phyloP scores from a whole-genome alignment of 2,329 filamentous ascomycete genomes.

The Penicillium sp. region DNA sequence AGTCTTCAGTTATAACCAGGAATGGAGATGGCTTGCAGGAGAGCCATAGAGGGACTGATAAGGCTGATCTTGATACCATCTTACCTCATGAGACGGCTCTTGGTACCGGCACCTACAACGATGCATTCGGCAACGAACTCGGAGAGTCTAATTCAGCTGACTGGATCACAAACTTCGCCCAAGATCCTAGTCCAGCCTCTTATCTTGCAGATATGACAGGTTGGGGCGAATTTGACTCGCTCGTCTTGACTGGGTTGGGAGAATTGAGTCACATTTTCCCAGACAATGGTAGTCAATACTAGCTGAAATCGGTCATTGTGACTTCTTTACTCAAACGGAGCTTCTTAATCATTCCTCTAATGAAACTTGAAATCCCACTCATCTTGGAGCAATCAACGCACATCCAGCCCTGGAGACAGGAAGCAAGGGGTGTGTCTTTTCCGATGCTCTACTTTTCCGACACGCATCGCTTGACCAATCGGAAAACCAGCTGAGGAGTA shows the following conservation, averaged over 20 bases:
- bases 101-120: neutral
- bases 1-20: neutral
- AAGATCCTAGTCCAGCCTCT: constrained; percentile 18
- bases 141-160: constrained; percentile 3
- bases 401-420: neutral
- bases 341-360: neutral
- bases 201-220: constrained; percentile 23
- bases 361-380: neutral
- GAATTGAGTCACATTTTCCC: constrained; percentile 18
- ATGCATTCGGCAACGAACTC: neutral
- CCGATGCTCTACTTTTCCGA: neutral
- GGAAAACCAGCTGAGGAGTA: neutral
- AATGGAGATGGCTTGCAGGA: neutral
- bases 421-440: neutral
- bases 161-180: constrained; percentile 9
- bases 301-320: neutral
- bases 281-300: neutral
- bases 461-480: neutral
- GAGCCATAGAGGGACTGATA: neutral
- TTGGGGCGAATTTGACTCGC: constrained; percentile 33
- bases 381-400: neutral
- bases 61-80: neutral
- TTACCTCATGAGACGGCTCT: neutral
- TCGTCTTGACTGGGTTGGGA: constrained; percentile 23
- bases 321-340: neutral